phyloP scores from a whole-genome alignment of 768 basidiomycete genomes.

The Lactarius tabidus region DNA sequence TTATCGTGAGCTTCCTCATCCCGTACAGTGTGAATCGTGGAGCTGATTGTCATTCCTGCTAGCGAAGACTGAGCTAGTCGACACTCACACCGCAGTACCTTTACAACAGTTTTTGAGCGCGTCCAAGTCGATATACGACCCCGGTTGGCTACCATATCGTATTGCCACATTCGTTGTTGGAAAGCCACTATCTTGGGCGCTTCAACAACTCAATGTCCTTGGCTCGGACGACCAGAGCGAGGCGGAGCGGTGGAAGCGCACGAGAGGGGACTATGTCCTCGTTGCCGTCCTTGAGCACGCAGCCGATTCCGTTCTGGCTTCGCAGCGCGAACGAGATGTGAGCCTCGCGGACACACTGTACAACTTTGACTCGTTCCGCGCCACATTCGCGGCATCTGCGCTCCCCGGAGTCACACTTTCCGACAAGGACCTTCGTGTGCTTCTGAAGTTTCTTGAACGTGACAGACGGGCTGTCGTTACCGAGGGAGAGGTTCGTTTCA shows the following conservation, averaged over 20 bases:
- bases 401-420: slow-evolving; percentile 47
- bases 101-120: slow-evolving; percentile 52
- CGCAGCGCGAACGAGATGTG: slow-evolving; percentile 40
- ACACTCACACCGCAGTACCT: slow-evolving; percentile 42
- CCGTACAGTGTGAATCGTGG: neutral
- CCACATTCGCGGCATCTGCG: slow-evolving; percentile 46
- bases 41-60: slow-evolving; percentile 37
- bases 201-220: slow-evolving; percentile 72
- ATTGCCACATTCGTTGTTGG: slow-evolving; percentile 69
- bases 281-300: slow-evolving; percentile 60
- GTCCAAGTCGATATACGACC: slow-evolving; percentile 59
- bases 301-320: slow-evolving; percentile 51
- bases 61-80: slow-evolving; percentile 66
- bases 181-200: slow-evolving; percentile 82
- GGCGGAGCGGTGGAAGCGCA: slow-evolving; percentile 45
- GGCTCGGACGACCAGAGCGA: slow-evolving; percentile 54
- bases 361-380: slow-evolving; percentile 55
- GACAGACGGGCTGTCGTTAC: slow-evolving; percentile 63
- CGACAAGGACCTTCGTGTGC: slow-evolving; percentile 59
- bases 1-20: slow-evolving; percentile 55
- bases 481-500: slow-evolving; percentile 57
- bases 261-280: slow-evolving; percentile 72
- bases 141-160: slow-evolving; percentile 64
- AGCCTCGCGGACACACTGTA: slow-evolving; percentile 61
- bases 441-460: slow-evolving; percentile 75